Evolutionary conservation across 352 stramenopile genomes (phyloP), one percentile per base, ranked within the genome.

Genomic region (Saprolegnia diclina): DNA sequence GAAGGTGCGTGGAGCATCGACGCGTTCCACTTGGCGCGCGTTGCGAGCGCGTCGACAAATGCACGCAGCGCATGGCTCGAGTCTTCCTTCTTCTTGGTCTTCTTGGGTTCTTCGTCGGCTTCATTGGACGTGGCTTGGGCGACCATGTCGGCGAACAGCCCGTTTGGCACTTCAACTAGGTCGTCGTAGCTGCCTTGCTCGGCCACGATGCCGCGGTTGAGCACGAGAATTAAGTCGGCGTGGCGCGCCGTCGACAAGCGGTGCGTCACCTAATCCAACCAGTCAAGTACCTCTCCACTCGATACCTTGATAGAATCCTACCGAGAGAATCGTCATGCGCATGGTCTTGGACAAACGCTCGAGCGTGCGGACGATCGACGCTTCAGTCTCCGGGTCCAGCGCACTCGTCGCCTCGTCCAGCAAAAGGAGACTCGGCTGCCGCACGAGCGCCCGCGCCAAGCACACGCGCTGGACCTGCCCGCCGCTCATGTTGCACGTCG

Each of bases 311-410:
- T 11, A 32, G 26, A 21, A 37, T 13, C 16, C 11, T 48, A 69
- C 85, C 38, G 85, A 94, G 63, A 95, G 81, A 63, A 95, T 94
- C 54, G 87, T 94, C 83, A 92, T 94, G 74, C 89, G 87, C 81
- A 90, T 91, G 75, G 91, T 92, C 73, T 79, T 71, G 56, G 83
- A 82, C 42, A 94, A 74, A 5, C 84, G 83, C 71, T 94, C 85
- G 13, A 95, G 73, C 14, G 85, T 95, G 21, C 83, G 77, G 19
- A 95, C 79, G 57, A 95, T 92, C 13, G 87, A 93, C 7, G 85
- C 85, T 59, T 95, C 87, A 0, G 87, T 95, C 73, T 93, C 85
- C 0, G 87, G 87, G 48, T 95, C 87, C 74, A 95, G 72, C 21
- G 87, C 87, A 75, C 87, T 95, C 24, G 87, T 95, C 16, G 87